Evolutionary conservation across 2,329 filamentous ascomycete species (phyloP), one percentile per base, ranked within the genome.

Genomic region (Calonectria ilicicola): DNA sequence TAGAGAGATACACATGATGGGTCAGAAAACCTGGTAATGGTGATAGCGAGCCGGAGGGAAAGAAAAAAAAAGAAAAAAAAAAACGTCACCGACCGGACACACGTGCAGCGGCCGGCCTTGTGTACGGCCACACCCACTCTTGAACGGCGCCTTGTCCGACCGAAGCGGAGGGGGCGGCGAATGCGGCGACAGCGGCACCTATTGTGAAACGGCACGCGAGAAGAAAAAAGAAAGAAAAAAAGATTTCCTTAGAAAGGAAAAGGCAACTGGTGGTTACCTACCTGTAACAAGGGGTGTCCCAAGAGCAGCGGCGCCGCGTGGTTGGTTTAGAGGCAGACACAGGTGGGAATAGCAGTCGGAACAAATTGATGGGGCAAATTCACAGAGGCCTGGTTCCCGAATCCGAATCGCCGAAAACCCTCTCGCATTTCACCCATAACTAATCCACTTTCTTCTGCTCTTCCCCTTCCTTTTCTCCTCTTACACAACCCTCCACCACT

Each of bases 381-480:
- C n/a, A 60, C 46, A 38, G 67, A 68, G 65, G 68, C 74, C 67
- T 72, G 72, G 75, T 79, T 46, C 53, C 53, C 53, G 35, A 60
- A 60, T 40, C 77, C 77, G 77, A 79, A 76, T 60, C 76, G 64
- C 73, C 73, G 78, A 74, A 68, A 53, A 65, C 40, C 69, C 53
- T 35, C 29, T 35, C 46, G 27, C 49, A 38, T 40, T 53, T 42
- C 40, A 67, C 64, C 32, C 47, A 51, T 29, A 27, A 47, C 46
- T 51, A 58, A 38, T 58, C 68, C 44, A 73, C 56, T 73, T 63
- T 23, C 53, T 63, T 23, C 53, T 60, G 44, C 46, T 26, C 71
- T 51, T 60, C 63, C 60, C 49, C 67, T 74, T 60, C 73, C 35
- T 63, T 66, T 65, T 70, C 67, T 73, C 72, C 74, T 75, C 71